phyloP scores from a whole-genome alignment of 495 filamentous ascomycete genomes.

The Penicillium pancosmium region DNA sequence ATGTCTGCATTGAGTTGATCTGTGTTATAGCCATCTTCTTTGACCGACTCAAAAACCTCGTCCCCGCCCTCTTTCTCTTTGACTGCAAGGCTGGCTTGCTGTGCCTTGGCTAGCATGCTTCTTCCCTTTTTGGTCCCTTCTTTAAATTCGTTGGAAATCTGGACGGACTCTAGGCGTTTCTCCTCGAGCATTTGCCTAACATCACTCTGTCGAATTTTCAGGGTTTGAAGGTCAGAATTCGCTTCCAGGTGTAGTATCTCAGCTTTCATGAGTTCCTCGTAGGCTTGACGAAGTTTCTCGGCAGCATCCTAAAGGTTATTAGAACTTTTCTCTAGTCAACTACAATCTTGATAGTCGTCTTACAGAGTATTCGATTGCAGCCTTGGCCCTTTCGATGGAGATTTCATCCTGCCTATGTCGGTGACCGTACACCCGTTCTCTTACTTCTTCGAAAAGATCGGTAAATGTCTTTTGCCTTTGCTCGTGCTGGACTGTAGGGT shows the following conservation, averaged over 20 bases:
- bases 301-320: slow-evolving; percentile 55
- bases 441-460: slow-evolving; percentile 44
- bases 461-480: slow-evolving; percentile 46
- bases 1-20: slow-evolving; percentile 77
- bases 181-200: slow-evolving; percentile 57
- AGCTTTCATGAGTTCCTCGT: slow-evolving; percentile 66
- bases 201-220: slow-evolving; percentile 63
- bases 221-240: slow-evolving; percentile 67
- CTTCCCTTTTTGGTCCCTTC: slow-evolving; percentile 36
- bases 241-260: slow-evolving; percentile 77
- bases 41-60: slow-evolving; percentile 37
- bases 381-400: slow-evolving; percentile 62
- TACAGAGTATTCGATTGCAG: slow-evolving; percentile 67
- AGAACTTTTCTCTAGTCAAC: slow-evolving; percentile 6
- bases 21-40: slow-evolving; percentile 42
- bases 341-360: slow-evolving; percentile 16
- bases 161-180: slow-evolving; percentile 40
- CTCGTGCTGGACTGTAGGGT: slow-evolving; percentile 53
- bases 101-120: slow-evolving; percentile 38
- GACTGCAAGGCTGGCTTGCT: slow-evolving; percentile 21
- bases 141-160: slow-evolving; percentile 35
- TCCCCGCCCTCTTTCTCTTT: slow-evolving; percentile 28
- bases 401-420: slow-evolving; percentile 57
- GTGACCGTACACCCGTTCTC: slow-evolving; percentile 43
- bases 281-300: slow-evolving; percentile 55